These are phyloP conservation scores for Naganishia onofrii DNA, from an alignment of 768 basidiomycete genomes.

Conservation along the genomic window DNA sequence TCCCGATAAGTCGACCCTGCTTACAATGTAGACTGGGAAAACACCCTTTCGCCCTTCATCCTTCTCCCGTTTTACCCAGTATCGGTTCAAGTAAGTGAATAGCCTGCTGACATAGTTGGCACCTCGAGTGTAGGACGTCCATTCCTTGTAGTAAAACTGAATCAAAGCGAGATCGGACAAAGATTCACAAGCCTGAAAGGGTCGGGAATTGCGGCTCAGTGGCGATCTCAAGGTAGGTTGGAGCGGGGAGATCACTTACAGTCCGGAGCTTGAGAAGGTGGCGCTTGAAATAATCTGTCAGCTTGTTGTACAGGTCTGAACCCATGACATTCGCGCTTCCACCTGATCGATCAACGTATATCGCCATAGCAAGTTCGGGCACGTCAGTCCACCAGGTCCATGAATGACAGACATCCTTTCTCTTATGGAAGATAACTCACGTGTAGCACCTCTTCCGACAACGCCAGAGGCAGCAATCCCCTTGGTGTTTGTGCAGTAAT, in stretches of 20 bases:
- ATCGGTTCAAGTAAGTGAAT: constrained; percentile 96
- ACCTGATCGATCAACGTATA: constrained; percentile 52
- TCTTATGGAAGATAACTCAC: constrained; percentile 9
- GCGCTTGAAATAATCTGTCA: constrained; percentile 81
- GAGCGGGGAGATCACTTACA: constrained; percentile 53
- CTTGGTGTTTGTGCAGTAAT: constrained; percentile 85
- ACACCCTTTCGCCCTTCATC: constrained; percentile 94
- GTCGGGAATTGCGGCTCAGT: background rate
- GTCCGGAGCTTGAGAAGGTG: constrained; percentile 70
- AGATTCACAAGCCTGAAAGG: constrained; percentile 66
- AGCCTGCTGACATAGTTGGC: constrained; percentile 96
- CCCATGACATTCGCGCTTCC: constrained; percentile 91
- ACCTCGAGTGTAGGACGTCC: constrained; percentile 95
- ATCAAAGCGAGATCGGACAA: constrained; percentile 83
- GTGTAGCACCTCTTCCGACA: constrained; percentile 33
- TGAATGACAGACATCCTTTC: background rate
- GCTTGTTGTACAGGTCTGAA: constrained; percentile 91
- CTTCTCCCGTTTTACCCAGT: constrained; percentile 98
- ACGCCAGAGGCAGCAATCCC: constrained; percentile 46
- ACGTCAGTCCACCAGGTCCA: background rate
- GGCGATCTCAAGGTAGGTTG: background rate
- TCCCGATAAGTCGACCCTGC: constrained; percentile 41
- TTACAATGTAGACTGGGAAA: constrained; percentile 91
- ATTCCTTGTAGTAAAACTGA: constrained; percentile 85
- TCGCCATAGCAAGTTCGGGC: background rate